Evolutionary conservation across 495 filamentous ascomycete species (phyloP), one percentile per base, ranked within the genome.

Genomic region (Aspergillus indologenus): DNA sequence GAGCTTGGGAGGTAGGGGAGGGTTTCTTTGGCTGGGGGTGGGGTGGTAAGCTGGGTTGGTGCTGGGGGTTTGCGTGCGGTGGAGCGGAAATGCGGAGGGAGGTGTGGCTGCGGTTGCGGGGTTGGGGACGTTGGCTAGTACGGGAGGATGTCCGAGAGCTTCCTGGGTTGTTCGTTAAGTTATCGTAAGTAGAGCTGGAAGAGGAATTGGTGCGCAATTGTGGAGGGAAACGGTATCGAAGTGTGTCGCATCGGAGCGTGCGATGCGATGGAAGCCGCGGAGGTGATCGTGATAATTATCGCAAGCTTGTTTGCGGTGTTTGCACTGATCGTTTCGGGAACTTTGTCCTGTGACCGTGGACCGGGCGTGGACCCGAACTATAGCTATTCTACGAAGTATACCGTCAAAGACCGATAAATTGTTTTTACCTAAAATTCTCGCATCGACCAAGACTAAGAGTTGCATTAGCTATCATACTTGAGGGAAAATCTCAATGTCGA

Each of bases 301-400:
- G 45, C 31, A 11, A 57, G 60, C 55, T 62, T 62, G 60, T 62
- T 62, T 62, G 60, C 44, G 22, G 19, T 1, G 55, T 62, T 62
- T 62, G 60, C 60, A 57, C 46, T 19, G 21, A 19, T 49, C 26
- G 12, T n/a, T 43, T 45, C 40, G 1, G 55, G 55, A n/a, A 57
- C 34, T 21, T 31, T 20, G 17, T 29, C 45, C 22, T 20, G 19
- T 20, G 31, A 24, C 12, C 29, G 40, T 21, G 1, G 24, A 19
- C 20, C n/a, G 19, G n/a, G n/a, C n/a, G n/a, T n/a, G 18, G 14
- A 5, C n/a, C 17, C 18, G 18, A 7, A 1, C 24, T 34, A 19
- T 19, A 17, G 31, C 8, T 40, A 6, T 8, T 34, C 3, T 53
- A n/a, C n/a, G n/a, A n/a, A n/a, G n/a, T n/a, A n/a, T n/a, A n/a